Evolutionary conservation across 306 rosid species (phyloP).

Genomic region (Quercus berberidifolia): DNA sequence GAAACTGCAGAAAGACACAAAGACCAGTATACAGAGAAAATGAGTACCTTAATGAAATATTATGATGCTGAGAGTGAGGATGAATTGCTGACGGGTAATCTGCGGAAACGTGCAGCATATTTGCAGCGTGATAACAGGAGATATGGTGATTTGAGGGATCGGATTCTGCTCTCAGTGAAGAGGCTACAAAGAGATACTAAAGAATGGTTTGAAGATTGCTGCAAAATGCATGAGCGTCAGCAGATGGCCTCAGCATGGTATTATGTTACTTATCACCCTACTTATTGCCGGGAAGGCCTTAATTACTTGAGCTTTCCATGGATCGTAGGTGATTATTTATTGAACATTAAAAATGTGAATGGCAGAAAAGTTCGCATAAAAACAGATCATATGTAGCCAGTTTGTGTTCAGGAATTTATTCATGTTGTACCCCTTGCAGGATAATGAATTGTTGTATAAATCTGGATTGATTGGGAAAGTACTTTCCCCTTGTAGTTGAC

Average conservation of each 20-base stretch:
- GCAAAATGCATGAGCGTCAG: constrained; percentile 32
- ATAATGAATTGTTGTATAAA: not conserved
- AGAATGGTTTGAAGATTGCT: constrained; percentile 65
- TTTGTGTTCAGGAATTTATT: not conserved
- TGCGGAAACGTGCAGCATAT: constrained; percentile 61
- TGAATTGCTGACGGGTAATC: constrained; percentile 73
- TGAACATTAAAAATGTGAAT: constrained; percentile 51
- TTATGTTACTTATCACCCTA: constrained; percentile 69
- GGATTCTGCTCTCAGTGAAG: constrained; percentile 58
- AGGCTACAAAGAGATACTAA: constrained; percentile 60
- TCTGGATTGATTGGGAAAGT: too few species aligned
- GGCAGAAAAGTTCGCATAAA: constrained; percentile 2
- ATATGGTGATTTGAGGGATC: constrained; percentile 74
- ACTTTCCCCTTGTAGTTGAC: too few species aligned
- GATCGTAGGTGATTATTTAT: constrained; percentile 65
- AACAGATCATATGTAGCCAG: not conserved
- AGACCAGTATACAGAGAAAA: constrained; percentile 59
- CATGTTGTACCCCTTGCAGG: not conserved
- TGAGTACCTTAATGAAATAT: constrained; percentile 57
- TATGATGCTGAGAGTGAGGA: constrained; percentile 67
- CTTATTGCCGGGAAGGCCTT: constrained; percentile 28
- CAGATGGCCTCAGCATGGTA: constrained; percentile 90
- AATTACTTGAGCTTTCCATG: constrained; percentile 80
- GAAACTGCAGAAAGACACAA: constrained; percentile 53
- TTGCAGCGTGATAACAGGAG: constrained; percentile 80